Evolutionary conservation across 2,329 filamentous ascomycete species (phyloP), one percentile per base, ranked within the genome.

Genomic region (Pestalotiopsis fici): DNA sequence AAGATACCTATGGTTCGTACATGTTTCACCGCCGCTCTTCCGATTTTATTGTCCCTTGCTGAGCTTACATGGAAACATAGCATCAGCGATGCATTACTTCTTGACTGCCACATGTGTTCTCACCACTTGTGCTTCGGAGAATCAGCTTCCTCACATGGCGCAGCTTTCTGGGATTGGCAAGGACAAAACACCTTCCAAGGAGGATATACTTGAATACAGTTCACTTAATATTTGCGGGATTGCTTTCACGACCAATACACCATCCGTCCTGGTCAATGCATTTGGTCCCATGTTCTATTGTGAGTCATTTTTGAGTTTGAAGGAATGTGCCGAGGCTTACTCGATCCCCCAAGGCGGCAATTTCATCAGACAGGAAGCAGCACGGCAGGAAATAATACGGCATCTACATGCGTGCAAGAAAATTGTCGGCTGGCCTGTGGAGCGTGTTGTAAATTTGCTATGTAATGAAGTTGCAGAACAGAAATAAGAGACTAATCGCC

Each of bases 241-340:
- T 13, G 80, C 83, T 0, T 82, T 85, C 59, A 82, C 82, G 0
- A 75, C 80, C n/a, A 79, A 79, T 5, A 80, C 76, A 4, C 74
- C 80, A 0, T 71, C 83, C 0, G 82, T 84, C 2, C 73, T 83
- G 4, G 81, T 86, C 3, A 85, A 86, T 67, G 76, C 81, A 3
- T 85, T 85, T 69, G 83, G 83, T 0, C 83, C 83, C 15, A 83
- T 85, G 31, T 75, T 80, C 1, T 85, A 80, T 64, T 84, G 83
- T 83, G 70, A 73, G 79, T 28, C 3, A 54, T 27, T 21, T 75
- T n/a, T n/a, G n/a, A n/a, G n/a, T n/a, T n/a, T n/a, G n/a, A n/a
- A n/a, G 7, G 3, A 50, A 9, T 11, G 11, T 4, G 13, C 3
- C 25, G 27, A 31, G 27, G 4, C 12, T 66, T 18, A 62, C 28